Percentiles rank a stretch among this genome's conserved stretches.
Conservation (phyloP, 75 land plant genomes). For the Selaginella moellendorffii region DNA sequence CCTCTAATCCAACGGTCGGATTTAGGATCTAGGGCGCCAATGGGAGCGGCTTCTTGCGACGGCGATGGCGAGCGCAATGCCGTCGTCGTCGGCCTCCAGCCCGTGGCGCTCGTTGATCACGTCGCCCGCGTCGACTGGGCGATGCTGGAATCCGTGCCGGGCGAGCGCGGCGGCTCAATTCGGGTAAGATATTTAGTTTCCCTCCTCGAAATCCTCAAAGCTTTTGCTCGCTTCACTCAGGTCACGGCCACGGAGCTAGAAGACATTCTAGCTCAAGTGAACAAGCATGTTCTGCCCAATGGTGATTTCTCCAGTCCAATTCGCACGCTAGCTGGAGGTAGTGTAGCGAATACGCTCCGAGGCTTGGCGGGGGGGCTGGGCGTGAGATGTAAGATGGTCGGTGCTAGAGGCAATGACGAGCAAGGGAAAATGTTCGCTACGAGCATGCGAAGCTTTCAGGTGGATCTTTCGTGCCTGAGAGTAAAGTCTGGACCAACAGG, state of each 20-base stretch:
- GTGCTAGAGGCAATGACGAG: conserved; percentile 79
- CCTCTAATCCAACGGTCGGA: too few species aligned
- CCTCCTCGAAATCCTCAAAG: too few species aligned
- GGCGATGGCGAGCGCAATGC: neutral
- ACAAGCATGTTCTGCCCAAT: conserved; percentile 36
- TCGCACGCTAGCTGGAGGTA: conserved; percentile 79
- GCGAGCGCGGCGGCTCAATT: conserved; percentile 84
- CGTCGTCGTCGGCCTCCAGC: conserved; percentile 59
- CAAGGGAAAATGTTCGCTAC: conserved; percentile 49
- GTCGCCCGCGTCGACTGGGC: conserved; percentile 74
- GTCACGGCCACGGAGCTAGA: conserved; percentile 59
- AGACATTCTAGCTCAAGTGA: conserved; percentile 50
- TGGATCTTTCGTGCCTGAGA: conserved; percentile 53
- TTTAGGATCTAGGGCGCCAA: too few species aligned
- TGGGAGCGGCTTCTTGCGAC: neutral
- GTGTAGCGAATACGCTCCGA: conserved; percentile 81
- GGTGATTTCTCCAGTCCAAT: conserved; percentile 25
- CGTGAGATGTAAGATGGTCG: conserved; percentile 44
- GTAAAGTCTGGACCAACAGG: conserved; percentile 60
- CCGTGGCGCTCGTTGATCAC: conserved; percentile 74
- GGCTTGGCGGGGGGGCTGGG: conserved; percentile 66
- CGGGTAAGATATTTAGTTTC: conserved; percentile 13
- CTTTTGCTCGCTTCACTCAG: conserved; percentile 19
- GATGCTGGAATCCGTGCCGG: conserved; percentile 61
- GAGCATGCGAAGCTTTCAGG: conserved; percentile 51